These are phyloP conservation scores for Aspergillus uvarum DNA, from an alignment of 2,329 filamentous ascomycete species.

Conservation along the genomic window DNA sequence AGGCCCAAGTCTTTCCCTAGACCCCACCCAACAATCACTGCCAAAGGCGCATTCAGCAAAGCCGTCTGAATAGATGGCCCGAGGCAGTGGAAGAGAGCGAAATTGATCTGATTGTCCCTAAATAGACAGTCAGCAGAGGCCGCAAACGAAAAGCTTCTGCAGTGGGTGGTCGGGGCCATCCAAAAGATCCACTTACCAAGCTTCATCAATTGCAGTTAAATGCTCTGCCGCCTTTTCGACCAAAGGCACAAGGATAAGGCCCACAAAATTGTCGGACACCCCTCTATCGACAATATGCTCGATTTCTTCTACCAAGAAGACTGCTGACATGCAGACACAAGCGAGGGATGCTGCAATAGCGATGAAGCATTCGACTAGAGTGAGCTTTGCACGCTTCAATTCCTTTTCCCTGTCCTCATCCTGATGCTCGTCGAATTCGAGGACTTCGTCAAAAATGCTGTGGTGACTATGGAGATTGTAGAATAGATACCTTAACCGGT, in stretches of 20 bases:
- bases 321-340: slow-evolving; percentile 71
- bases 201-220: slow-evolving; percentile 79
- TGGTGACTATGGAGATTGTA: slow-evolving; percentile 79
- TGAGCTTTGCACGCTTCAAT: slow-evolving; percentile 64
- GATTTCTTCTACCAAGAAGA: slow-evolving; percentile 73
- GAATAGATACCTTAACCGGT: slow-evolving; percentile 50
- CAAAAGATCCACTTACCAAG: slow-evolving; percentile 57
- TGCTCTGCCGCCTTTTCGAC: slow-evolving; percentile 88
- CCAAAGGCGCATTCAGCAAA: slow-evolving; percentile 79
- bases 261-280: slow-evolving; percentile 60
- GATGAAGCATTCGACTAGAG: slow-evolving; percentile 69
- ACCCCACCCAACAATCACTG: slow-evolving; percentile 82
- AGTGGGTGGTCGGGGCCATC: neutral
- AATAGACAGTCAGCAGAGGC: slow-evolving; percentile 3
- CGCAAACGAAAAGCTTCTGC: slow-evolving; percentile 9
- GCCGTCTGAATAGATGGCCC: slow-evolving; percentile 87
- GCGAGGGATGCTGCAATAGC: slow-evolving; percentile 64
- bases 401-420: slow-evolving; percentile 66
- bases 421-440: slow-evolving; percentile 67
- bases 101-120: slow-evolving; percentile 65
- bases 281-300: slow-evolving; percentile 57
- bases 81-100: slow-evolving; percentile 80
- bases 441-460: slow-evolving; percentile 71
- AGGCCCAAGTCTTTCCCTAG: slow-evolving; percentile 69
- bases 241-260: slow-evolving; percentile 73